These are phyloP conservation scores for Claviceps citrina DNA, from an alignment of 2,329 filamentous ascomycete genomes.

Conservation along the genomic window DNA sequence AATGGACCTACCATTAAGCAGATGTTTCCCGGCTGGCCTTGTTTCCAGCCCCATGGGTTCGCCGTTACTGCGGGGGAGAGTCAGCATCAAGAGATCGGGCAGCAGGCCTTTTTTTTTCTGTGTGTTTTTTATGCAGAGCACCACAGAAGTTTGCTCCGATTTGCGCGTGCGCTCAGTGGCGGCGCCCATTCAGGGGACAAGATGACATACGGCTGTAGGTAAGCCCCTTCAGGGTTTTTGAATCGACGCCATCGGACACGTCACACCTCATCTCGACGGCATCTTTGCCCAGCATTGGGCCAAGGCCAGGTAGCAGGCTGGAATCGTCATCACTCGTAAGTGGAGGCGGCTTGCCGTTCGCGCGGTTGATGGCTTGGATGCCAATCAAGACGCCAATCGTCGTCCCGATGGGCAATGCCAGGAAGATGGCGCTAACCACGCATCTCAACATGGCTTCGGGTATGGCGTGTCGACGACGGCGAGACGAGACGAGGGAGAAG, in stretches of 20 bases:
- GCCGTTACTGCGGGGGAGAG: constrained; percentile 31
- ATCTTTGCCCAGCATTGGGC: constrained; percentile 16
- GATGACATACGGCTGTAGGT: constrained; percentile 30
- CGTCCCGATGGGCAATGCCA: constrained; percentile 33
- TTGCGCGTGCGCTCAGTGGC: background rate
- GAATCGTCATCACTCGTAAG: constrained; percentile 18
- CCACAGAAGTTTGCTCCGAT: background rate
- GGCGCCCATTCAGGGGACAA: background rate
- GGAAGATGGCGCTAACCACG: constrained; percentile 33
- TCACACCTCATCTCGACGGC: constrained; percentile 25
- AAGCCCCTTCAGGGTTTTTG: constrained; percentile 23
- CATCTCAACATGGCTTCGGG: constrained; percentile 23
- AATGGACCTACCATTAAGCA: constrained; percentile 33
- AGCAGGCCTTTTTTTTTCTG: too few relatives aligned
- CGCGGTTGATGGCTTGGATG: constrained; percentile 27
- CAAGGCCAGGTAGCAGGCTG: constrained; percentile 5
- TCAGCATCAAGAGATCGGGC: background rate
- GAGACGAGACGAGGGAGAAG: background rate
- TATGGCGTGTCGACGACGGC: background rate
- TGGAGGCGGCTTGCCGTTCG: constrained; percentile 28
- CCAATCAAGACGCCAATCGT: constrained; percentile 35
- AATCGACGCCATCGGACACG: constrained; percentile 29
- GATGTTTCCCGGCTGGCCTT: constrained; percentile 23
- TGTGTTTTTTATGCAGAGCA: too few relatives aligned
- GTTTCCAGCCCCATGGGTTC: constrained; percentile 36